Conservation (phyloP, 305 asterid genomes). For the Striga hermonthica region DNA sequence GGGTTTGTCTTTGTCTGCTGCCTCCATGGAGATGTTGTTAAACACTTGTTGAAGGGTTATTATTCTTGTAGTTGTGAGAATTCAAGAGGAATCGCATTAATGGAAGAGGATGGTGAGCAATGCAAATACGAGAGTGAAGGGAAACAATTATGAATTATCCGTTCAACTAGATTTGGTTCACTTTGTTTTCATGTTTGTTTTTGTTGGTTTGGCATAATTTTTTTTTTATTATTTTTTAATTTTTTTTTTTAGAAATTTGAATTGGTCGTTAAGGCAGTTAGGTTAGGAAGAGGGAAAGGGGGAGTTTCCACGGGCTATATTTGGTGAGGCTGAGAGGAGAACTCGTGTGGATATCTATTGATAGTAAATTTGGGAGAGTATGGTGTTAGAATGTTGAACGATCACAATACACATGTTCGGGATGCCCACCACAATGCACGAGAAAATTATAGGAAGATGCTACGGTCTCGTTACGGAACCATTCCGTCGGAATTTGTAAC, state of each 20-base stretch:
- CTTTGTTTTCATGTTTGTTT: background rate
- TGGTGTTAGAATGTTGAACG: no score
- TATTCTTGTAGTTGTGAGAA: background rate
- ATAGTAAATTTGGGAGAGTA: no score
- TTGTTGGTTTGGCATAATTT: no score
- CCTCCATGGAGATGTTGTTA: slow-evolving; percentile 10
- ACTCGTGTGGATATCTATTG: background rate
- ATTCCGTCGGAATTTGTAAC: no score
- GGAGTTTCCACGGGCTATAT: background rate
- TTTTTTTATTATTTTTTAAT: background rate
- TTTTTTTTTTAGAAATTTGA: background rate
- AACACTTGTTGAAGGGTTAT: background rate
- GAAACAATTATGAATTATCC: slow-evolving; percentile 24
- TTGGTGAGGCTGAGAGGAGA: background rate
- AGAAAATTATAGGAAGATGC: no score
- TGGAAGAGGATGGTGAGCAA: slow-evolving; percentile 1
- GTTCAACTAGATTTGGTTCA: background rate
- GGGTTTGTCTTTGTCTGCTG: slow-evolving; percentile 36
- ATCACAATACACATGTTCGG: no score
- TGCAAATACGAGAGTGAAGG: slow-evolving; percentile 36
- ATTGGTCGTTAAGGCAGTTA: slow-evolving; percentile 1
- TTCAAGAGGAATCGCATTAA: slow-evolving; percentile 1
- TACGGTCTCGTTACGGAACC: no score
- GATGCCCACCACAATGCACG: no score
- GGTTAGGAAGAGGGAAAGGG: background rate